A percentile compares a stretch with the other conserved stretches of the same genome.
Evolutionary conservation across 305 asterid genomes (phyloP).

Genomic region (Solanum hybrid): DNA sequence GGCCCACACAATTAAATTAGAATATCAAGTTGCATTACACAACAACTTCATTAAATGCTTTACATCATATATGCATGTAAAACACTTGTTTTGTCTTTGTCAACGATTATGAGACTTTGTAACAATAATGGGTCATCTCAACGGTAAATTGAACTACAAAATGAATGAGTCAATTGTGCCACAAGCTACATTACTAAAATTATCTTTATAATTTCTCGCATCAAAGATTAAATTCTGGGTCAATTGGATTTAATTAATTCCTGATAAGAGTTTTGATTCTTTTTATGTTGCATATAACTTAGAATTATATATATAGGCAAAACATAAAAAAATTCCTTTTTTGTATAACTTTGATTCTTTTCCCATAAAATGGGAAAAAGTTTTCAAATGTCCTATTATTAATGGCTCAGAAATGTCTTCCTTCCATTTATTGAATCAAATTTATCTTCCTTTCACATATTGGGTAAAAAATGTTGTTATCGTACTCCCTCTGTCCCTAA

Average conservation of each 20-base stretch:
- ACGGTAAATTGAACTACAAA: not conserved
- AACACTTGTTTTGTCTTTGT: not conserved
- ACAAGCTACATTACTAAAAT: not conserved
- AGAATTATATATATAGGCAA: not conserved
- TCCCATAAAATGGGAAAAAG: not conserved
- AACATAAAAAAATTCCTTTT: not conserved
- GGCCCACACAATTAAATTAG: not conserved
- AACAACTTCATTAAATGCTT: not conserved
- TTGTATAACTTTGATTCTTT: not conserved
- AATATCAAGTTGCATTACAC: not conserved
- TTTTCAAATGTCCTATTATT: not conserved
- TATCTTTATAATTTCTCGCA: not conserved
- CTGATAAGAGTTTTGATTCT: not conserved
- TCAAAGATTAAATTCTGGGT: not conserved
- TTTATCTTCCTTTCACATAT: rapidly evolving
- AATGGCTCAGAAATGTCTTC: too few species aligned
- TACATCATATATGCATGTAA: not conserved
- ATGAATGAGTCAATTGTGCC: not conserved
- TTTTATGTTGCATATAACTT: not conserved
- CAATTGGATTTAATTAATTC: not conserved
- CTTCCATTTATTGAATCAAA: rapidly evolving
- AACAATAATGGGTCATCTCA: not conserved
- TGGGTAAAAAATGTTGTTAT: not conserved
- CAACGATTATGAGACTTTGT: not conserved
- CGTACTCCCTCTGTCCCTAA: too few species aligned